Evolutionary conservation across 495 filamentous ascomycete species (phyloP).

Genomic region (Penicillium canescens): DNA sequence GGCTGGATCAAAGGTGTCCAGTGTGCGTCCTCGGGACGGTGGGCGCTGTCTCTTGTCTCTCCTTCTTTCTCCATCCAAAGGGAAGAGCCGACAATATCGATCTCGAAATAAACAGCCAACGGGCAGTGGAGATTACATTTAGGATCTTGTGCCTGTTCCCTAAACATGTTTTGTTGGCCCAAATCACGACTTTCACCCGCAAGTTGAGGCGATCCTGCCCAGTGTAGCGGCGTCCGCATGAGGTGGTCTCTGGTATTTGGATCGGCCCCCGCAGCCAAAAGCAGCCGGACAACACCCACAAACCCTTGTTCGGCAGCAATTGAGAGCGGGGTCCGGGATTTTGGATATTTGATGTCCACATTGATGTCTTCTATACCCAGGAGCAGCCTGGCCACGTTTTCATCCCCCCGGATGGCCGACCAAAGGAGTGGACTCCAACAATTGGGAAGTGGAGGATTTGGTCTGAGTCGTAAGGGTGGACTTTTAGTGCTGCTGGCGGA

Average conservation of each 20-base stretch:
- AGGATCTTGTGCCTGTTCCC: background rate
- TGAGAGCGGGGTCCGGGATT: background rate
- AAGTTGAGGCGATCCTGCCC: too few relatives aligned
- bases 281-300: background rate
- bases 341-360: background rate
- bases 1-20: too few relatives aligned
- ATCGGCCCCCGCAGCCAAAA: background rate
- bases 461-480: background rate
- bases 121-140: background rate
- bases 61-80: background rate
- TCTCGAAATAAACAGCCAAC: background rate
- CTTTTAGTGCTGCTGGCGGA: background rate
- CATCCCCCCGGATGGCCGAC: slow-evolving; percentile 5
- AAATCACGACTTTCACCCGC: too few relatives aligned
- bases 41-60: too few relatives aligned
- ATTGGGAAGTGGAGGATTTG: slow-evolving; percentile 1
- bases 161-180: too few relatives aligned
- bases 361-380: background rate
- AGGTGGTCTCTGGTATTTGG: background rate
- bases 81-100: background rate
- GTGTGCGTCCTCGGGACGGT: too few relatives aligned
- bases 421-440: slow-evolving; percentile 2
- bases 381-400: background rate
- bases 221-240: too few relatives aligned
- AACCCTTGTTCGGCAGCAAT: slow-evolving; percentile 1